Conservation (phyloP, 2,329 filamentous ascomycete genomes). For the Grosmannia serpens region DNA sequence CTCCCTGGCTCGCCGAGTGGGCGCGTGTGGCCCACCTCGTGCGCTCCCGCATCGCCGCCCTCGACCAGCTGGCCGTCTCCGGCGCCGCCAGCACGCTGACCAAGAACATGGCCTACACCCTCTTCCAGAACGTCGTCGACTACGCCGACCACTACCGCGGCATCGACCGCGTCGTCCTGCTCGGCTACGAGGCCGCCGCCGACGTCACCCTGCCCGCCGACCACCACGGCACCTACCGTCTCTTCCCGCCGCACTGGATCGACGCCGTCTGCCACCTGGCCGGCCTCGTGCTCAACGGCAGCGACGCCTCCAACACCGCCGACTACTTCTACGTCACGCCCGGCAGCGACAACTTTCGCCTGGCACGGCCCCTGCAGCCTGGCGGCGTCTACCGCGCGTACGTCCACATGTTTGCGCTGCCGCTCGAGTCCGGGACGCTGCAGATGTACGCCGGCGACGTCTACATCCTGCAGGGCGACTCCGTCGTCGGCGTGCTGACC, state of each 20-base stretch:
- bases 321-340: constrained; percentile 24
- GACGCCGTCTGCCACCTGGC: constrained; percentile 26
- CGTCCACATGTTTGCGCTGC: constrained; percentile 20
- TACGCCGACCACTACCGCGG: constrained; percentile 1
- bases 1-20: too few relatives aligned
- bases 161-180: constrained; percentile 1
- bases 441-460: constrained; percentile 22
- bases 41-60: too few relatives aligned
- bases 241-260: constrained; percentile 29
- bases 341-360: constrained; percentile 17
- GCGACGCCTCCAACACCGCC: constrained; percentile 16
- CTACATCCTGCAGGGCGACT: constrained; percentile 22
- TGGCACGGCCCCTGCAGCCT: not conserved
- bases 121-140: not conserved
- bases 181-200: constrained; percentile 1
- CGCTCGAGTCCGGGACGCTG: constrained; percentile 9
- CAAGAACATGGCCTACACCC: not conserved
- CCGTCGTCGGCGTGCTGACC: constrained; percentile 21
- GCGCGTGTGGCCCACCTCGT: too few relatives aligned
- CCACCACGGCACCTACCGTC: not conserved
- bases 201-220: not conserved
- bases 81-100: too few relatives aligned
- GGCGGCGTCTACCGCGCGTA: constrained; percentile 21
- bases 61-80: too few relatives aligned
- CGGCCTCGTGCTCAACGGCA: constrained; percentile 29